Evolutionary conservation across 257 asterid species (phyloP), one percentile per base, ranked within the genome.

Genomic region (Thymus mandschuricus): DNA sequence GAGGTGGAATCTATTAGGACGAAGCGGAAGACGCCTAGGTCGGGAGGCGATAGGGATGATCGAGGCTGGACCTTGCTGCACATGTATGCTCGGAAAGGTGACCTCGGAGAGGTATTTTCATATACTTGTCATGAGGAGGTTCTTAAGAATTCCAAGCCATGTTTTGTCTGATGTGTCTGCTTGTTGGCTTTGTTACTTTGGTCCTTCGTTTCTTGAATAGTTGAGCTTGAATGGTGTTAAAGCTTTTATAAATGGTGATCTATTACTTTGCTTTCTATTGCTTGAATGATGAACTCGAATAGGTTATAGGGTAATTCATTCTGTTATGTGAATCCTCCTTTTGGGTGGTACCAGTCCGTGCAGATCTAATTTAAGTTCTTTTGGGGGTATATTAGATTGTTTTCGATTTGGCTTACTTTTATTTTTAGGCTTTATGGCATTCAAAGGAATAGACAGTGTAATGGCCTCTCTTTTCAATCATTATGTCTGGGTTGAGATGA

Each of bases 41-140:
- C 81, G 6, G 88, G 81, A 58, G 82, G 78, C 8, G 89, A 88
- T 67, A 86, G 79, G 54, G 97, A 93, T 85, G 98, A 93, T 78
- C 88, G 98, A 0, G 98, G 98, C 68, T 93, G 98, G 98, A 89
- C 97, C 58, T 68, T 78, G 72, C 96, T 93, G 3, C 98, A 93
- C 76, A 74, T 93, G 29, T 77, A 73, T 80, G 93, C 98, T 33
- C 78, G 83, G 72, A 93, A 86, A 87, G 98, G 98, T 10, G 96
- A 93, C 75, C 84, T 91, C 54, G 88, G 76, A 73, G 93, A 88
- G 99, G 99, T 91, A 82, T 27, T 51, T n/a, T 1, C 35, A 52
- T 4, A 31, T 6, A 33, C n/a, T 40, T 10, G 1, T n/a, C 31
- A 3, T 31, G 71, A 13, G n/a, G 46, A 41, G 44, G 58, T 75